Base-by-base conservation (phyloP, 1,139 yeast genomes). In the Wickerhamomyces sp. region DNA sequence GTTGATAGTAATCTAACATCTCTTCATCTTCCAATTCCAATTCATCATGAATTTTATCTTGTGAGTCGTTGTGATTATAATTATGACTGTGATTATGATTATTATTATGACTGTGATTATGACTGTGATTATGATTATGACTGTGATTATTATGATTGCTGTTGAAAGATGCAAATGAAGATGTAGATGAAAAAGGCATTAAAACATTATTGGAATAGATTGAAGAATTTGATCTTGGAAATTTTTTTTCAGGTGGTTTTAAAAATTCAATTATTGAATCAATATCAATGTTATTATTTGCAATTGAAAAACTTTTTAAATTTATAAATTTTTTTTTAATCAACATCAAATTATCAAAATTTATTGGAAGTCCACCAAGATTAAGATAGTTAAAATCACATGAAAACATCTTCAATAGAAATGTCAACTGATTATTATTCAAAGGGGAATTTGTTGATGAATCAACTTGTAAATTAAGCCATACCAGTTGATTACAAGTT, bases 381-480 rank as follows among this genome's bases (percentile, higher is more conserved):
- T 87, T 86, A 33, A 86, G 51, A 49, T 66, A 65, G 28, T 60
- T 58, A 39, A 70, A 50, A 26, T 67, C 51, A 75, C 56, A 49
- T 67, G 70, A 45, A 26, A 51, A 42, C 51, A 51, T 51, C 32
- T 72, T 73, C 37, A 80, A 58, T 6, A 81, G 61, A 62, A 69
- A 70, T 55, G 79, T 60, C 42, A 80, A 64, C 39, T 72, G 88
- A 49, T 70, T 70, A 33, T 75, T 76, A 24, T 70, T 73, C 48
- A 80, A 67, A 2, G 83, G 78, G 12, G 81, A 69, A 7, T 76
- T 77, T 33, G 81, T 78, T 47, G 85, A 70, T 38, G 79, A 69
- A 52, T 84, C 91, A 41, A 78, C 78, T 57, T 83, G 86, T 35
- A 87, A 62, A 49, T 79, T 85, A 23, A 87, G 69, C 95, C 96